Conservation (phyloP, 2,329 filamentous ascomycete species). For the Coccinonectria pachysandricola region DNA sequence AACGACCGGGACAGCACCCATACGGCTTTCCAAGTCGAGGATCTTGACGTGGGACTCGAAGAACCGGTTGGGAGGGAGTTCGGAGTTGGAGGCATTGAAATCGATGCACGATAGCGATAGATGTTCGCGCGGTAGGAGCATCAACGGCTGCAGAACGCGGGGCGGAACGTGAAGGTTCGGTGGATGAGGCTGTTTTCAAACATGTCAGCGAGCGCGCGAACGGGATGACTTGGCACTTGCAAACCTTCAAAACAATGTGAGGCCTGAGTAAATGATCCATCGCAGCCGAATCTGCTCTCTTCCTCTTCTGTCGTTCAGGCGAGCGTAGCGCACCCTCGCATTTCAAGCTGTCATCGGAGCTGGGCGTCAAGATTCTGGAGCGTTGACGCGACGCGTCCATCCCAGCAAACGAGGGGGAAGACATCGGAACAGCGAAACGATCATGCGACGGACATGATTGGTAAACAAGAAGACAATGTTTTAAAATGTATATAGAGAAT, state of each 20-base stretch:
- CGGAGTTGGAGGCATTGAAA: conserved; percentile 37
- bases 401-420: conserved; percentile 23
- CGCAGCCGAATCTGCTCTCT: conserved; percentile 27
- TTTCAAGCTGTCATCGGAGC: conserved; percentile 29
- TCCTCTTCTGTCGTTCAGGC: conserved; percentile 24
- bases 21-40: conserved; percentile 52
- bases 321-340: conserved; percentile 21
- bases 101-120: conserved; percentile 54
- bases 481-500: conserved; percentile 3
- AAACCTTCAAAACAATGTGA: conserved; percentile 42
- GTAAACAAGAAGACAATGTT: conserved; percentile 1
- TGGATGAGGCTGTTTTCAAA: conserved; percentile 40
- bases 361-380: conserved; percentile 31
- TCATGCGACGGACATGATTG: conserved; percentile 12
- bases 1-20: conserved; percentile 42
- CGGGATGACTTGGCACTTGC: conserved; percentile 4
- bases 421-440: conserved; percentile 17
- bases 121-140: conserved; percentile 51
- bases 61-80: conserved; percentile 41
- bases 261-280: conserved; percentile 42
- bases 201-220: neutral
- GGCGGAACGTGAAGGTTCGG: conserved; percentile 42
- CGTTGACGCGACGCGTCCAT: conserved; percentile 41
- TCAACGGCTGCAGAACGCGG: conserved; percentile 46
- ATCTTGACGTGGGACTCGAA: conserved; percentile 54